phyloP scores from a whole-genome alignment of 164 flowering plant species.

The Houttuynia cordata region DNA sequence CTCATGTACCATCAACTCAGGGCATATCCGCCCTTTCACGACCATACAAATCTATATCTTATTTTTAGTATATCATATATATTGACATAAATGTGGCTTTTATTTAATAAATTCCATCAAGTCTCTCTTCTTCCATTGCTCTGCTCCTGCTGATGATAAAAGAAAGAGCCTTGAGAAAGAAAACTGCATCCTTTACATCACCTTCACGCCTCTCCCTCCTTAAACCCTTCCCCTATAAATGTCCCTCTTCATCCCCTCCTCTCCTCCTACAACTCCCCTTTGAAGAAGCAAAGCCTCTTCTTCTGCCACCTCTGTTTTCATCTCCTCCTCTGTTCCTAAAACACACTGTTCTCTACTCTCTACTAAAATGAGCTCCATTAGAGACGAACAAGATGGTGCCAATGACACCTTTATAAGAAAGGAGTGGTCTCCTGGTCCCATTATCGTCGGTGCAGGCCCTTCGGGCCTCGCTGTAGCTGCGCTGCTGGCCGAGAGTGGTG shows the following conservation, averaged over 20 bases:
- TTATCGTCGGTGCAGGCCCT: slow-evolving; percentile 88
- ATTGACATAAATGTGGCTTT: too few relatives aligned
- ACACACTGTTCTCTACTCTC: background rate
- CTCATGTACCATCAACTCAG: background rate
- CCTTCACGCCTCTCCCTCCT: slow-evolving; percentile 21
- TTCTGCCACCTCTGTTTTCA: background rate
- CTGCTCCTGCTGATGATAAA: slow-evolving; percentile 5
- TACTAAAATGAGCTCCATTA: slow-evolving; percentile 28
- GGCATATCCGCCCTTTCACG: background rate
- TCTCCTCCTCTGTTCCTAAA: background rate
- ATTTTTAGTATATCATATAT: too few relatives aligned
- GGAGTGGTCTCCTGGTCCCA: slow-evolving; percentile 39
- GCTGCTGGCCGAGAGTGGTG: slow-evolving; percentile 37
- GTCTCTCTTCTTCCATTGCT: background rate
- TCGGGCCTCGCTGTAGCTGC: slow-evolving; percentile 86
- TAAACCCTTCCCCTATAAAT: slow-evolving; percentile 7
- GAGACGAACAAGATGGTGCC: slow-evolving; percentile 12
- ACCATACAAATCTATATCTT: too few relatives aligned
- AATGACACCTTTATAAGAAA: slow-evolving; percentile 11
- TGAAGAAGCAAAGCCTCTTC: background rate
- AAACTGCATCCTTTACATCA: slow-evolving; percentile 31
- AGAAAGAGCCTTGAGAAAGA: slow-evolving; percentile 23
- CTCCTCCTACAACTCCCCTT: background rate
- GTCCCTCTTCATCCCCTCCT: background rate
- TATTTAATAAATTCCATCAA: too few relatives aligned